Conservation (phyloP, 2,329 filamentous ascomycete species). For the Aureobasidium melanogenum region DNA sequence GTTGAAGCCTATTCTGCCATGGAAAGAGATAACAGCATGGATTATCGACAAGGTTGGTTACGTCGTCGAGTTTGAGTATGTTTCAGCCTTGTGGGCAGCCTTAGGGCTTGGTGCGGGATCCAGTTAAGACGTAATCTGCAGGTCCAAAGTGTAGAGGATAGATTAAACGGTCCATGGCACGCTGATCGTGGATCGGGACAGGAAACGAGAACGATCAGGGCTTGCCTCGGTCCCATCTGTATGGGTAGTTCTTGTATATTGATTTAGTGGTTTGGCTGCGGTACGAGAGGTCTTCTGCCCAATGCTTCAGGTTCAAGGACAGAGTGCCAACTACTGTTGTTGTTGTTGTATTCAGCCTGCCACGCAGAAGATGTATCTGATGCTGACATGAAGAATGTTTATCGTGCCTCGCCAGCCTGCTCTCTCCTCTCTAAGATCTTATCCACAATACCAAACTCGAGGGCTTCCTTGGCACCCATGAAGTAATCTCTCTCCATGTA, state of each 20-base stretch:
- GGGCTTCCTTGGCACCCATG: conserved; percentile 77
- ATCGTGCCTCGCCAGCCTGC: background rate
- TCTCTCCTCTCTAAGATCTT: conserved; percentile 65
- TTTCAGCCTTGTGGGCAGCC: background rate
- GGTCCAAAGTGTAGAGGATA: background rate
- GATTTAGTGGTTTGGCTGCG: background rate
- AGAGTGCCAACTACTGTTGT: too few relatives aligned
- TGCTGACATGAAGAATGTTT: background rate
- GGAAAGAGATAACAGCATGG: background rate
- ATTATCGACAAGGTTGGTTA: background rate
- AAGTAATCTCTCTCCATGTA: conserved; percentile 98
- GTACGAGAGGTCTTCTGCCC: too few relatives aligned
- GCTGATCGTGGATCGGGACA: background rate
- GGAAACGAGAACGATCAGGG: too few relatives aligned
- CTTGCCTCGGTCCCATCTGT: too few relatives aligned
- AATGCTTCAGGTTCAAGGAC: too few relatives aligned
- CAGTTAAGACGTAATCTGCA: background rate
- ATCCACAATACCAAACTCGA: conserved; percentile 86
- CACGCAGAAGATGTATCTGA: background rate
- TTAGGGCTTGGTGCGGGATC: background rate
- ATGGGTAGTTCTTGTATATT: background rate
- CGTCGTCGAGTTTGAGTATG: background rate
- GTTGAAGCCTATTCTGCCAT: too few relatives aligned
- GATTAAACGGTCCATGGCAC: background rate
- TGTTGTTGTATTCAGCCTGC: background rate